Evolutionary conservation across 345 rosid genomes (phyloP).

Genomic region (Hibiscus mutabilis): DNA sequence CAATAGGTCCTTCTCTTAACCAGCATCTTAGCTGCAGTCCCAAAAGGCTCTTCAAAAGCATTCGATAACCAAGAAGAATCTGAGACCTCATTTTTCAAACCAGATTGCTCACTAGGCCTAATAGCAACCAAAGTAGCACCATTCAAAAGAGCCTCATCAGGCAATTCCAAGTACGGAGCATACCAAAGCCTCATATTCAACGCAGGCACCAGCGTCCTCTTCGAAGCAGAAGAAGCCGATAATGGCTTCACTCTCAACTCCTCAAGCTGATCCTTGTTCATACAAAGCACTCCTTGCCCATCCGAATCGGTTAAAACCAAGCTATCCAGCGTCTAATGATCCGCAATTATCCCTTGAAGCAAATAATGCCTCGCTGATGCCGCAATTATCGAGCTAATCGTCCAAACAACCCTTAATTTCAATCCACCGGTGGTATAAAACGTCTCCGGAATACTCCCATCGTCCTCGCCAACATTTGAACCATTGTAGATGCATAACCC

Average conservation of each 20-base stretch:
- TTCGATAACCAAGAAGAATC: constrained; percentile 73
- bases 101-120: constrained; percentile 68
- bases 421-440: constrained; percentile 89
- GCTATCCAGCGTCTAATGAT: constrained; percentile 77
- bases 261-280: constrained; percentile 86
- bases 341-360: constrained; percentile 77
- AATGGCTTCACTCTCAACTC: constrained; percentile 88
- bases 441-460: constrained; percentile 84
- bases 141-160: constrained; percentile 65
- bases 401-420: constrained; percentile 97
- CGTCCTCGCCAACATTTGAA: constrained; percentile 43
- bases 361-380: constrained; percentile 92
- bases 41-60: constrained; percentile 83
- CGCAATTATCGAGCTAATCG: constrained; percentile 85
- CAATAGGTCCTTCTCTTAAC: constrained; percentile 89
- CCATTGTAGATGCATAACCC: constrained; percentile 15
- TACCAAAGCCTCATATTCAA: constrained; percentile 94
- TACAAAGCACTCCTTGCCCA: constrained; percentile 87
- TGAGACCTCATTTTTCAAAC: constrained; percentile 46
- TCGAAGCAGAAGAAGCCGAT: constrained; percentile 87
- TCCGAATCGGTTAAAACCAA: constrained; percentile 81
- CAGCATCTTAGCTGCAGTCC: constrained; percentile 79
- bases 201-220: constrained; percentile 93
- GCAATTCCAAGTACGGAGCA: constrained; percentile 75
- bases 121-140: constrained; percentile 97